A percentile compares a stretch with the other conserved stretches of the same genome.
These are phyloP conservation scores for Articulospora tetracladia DNA, from an alignment of 495 filamentous ascomycete genomes.

Conservation along the genomic window DNA sequence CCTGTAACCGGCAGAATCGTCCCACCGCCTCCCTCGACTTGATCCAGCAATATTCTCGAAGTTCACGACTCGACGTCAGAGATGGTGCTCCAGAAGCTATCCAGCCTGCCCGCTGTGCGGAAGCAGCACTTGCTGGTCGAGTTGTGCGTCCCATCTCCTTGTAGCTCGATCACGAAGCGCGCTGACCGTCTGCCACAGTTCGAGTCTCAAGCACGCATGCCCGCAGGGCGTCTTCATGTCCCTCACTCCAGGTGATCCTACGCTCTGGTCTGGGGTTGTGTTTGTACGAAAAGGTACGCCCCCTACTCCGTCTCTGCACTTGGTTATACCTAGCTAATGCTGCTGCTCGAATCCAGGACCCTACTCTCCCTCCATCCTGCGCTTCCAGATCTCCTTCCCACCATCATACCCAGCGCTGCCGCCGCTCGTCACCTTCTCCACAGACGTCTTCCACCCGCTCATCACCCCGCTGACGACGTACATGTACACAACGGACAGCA, in stretches of 20 bases:
- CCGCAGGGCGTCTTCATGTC: slow-evolving; percentile 84
- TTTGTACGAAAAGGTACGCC: slow-evolving; percentile 78
- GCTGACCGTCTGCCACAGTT: slow-evolving; percentile 42
- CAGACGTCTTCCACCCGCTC: slow-evolving; percentile 92
- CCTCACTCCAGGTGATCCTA: slow-evolving; percentile 74
- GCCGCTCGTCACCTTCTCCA: slow-evolving; percentile 80
- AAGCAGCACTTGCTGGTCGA: slow-evolving; percentile 71
- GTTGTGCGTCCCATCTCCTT: slow-evolving; percentile 52
- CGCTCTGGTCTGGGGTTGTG: slow-evolving; percentile 81
- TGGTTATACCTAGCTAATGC: background rate
- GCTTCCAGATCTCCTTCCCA: slow-evolving; percentile 87
- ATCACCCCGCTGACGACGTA: slow-evolving; percentile 87
- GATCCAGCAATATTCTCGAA: background rate
- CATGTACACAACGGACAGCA: slow-evolving; percentile 75
- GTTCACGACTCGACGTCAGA: background rate
- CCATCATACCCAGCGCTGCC: slow-evolving; percentile 72
- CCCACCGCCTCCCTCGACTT: background rate
- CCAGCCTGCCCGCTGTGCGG: slow-evolving; percentile 25
- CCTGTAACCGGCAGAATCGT: background rate
- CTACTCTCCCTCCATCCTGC: slow-evolving; percentile 81
- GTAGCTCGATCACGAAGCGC: background rate
- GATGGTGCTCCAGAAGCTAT: slow-evolving; percentile 19
- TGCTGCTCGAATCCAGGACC: slow-evolving; percentile 56
- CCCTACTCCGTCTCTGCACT: background rate
- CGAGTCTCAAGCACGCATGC: slow-evolving; percentile 74